These are phyloP conservation scores for Trichoderma atroviride DNA, from an alignment of 2,329 filamentous ascomycete species.

Conservation along the genomic window DNA sequence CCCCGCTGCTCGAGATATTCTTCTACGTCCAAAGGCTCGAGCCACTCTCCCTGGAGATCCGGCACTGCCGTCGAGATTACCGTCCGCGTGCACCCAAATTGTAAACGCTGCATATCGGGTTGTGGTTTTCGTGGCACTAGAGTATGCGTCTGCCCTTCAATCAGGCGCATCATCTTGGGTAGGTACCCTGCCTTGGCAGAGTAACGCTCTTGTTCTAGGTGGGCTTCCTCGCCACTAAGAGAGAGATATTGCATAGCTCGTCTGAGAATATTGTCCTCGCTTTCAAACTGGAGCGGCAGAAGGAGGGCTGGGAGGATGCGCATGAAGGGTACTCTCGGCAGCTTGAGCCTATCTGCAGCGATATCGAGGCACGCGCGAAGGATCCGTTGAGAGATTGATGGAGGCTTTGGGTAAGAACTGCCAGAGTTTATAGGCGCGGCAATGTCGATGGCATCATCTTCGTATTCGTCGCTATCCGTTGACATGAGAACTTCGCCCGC, in stretches of 20 bases:
- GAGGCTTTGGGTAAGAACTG: background rate
- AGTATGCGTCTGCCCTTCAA: slow-evolving; percentile 14
- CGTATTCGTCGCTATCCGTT: background rate
- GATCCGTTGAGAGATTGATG: slow-evolving; percentile 14
- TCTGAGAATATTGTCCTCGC: background rate
- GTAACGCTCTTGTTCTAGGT: slow-evolving; percentile 1
- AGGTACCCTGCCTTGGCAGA: background rate
- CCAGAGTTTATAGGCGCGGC: background rate
- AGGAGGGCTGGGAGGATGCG: slow-evolving; percentile 13
- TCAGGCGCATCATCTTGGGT: slow-evolving; percentile 15
- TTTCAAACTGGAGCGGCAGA: slow-evolving; percentile 14
- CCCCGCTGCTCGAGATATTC: slow-evolving; percentile 26
- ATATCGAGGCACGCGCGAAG: slow-evolving; percentile 14
- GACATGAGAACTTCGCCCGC: background rate
- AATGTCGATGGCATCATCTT: background rate
- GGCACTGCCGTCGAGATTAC: slow-evolving; percentile 20
- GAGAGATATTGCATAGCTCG: background rate
- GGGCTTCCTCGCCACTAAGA: background rate
- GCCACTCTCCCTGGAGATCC: slow-evolving; percentile 22
- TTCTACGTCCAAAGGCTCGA: slow-evolving; percentile 22
- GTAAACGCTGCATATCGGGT: slow-evolving; percentile 17
- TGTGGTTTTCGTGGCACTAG: slow-evolving; percentile 12
- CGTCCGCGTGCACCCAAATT: slow-evolving; percentile 20
- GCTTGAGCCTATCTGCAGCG: slow-evolving; percentile 7
- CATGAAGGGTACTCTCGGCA: slow-evolving; percentile 8